Evolutionary conservation across 2,329 filamentous ascomycete species (phyloP), one percentile per base, ranked within the genome.

Genomic region (Pseudogymnoascus sp.): DNA sequence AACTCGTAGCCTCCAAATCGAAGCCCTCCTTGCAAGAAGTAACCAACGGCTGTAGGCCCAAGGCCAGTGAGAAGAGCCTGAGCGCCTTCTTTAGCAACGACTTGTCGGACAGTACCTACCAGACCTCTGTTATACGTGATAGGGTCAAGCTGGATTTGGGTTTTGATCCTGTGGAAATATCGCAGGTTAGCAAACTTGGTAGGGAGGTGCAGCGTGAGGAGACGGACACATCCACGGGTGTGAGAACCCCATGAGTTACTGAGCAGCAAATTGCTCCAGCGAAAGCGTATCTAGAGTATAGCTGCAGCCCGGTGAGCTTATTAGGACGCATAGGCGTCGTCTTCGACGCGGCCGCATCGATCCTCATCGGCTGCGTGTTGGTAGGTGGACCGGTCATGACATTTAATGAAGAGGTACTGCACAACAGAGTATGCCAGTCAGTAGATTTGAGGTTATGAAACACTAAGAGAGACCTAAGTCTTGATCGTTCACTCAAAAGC

Each of bases 181-280:
- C 23, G 45, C 64, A 63, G 29, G 67, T 73, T 63, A 74, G 71
- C 61, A 45, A 23, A 42, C 63, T 21, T 59, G 39, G 16, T 10
- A 57, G 34, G 31, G 16, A 21, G 54, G 29, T 34, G 21, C 42
- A 59, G 42, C 5, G 57, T 63, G n/a, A 36, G 51, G 65, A 64
- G 66, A 90, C 93, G 79, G 95, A 97, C 93, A 99, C 95, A 90
- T 99, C 95, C 79, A 99, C 92, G 76, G 95, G 95, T 71, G 95
- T 99, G 74, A 97, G 87, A 75, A 85, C 89, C 79, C 93, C 95
- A 86, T 99, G 95, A 76, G 95, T 99, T 81, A 97, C 83, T 73
- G 93, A 95, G 81, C 95, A 99, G 88, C 95, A 97, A 83, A 97
- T 82, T 73, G 95, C 95, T 81, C 95, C 95, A 74, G 95, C 93